These are phyloP conservation scores for Dissoconium aciculare DNA, from an alignment of 2,329 filamentous ascomycete genomes.

Conservation along the genomic window DNA sequence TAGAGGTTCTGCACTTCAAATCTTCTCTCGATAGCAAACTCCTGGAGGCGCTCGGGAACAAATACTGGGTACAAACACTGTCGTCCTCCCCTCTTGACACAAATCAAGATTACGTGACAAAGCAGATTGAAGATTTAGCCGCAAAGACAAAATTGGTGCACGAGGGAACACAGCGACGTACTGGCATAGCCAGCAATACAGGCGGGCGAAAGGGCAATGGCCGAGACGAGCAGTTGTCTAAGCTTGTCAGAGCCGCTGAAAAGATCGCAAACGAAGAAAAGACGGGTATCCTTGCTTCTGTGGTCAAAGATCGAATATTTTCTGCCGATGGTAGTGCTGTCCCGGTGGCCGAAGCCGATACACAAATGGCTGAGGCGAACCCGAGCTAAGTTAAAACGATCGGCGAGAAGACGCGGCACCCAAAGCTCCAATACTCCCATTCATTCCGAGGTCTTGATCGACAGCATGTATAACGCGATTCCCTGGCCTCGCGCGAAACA, in stretches of 20 bases:
- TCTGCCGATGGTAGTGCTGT: conserved; percentile 10
- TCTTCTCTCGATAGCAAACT: conserved; percentile 77
- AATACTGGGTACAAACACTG: conserved; percentile 96
- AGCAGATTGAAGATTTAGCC: conserved; percentile 78
- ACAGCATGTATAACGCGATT: too few relatives aligned
- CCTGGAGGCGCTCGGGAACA: conserved; percentile 87
- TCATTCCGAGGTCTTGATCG: too few relatives aligned
- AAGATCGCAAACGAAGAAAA: conserved; percentile 47
- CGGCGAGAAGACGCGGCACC: too few relatives aligned
- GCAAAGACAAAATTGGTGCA: conserved; percentile 52
- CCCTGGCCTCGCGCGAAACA: too few relatives aligned
- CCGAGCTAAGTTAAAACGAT: too few relatives aligned
- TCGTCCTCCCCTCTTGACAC: conserved; percentile 80
- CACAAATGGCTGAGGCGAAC: conserved; percentile 18
- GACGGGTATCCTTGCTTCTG: conserved; percentile 46
- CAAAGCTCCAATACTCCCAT: too few relatives aligned
- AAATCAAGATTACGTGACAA: conserved; percentile 83
- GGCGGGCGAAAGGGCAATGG: conserved; percentile 17
- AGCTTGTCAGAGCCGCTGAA: conserved; percentile 46
- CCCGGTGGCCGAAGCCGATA: conserved; percentile 13
- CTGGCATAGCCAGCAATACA: conserved; percentile 8
- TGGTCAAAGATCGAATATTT: conserved; percentile 51
- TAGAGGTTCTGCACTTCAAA: conserved; percentile 91
- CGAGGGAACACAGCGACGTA: conserved; percentile 21
- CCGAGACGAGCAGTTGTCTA: conserved; percentile 39